Evolutionary conservation across 345 rosid genomes (phyloP).

Genomic region (Erucastrum elatum): DNA sequence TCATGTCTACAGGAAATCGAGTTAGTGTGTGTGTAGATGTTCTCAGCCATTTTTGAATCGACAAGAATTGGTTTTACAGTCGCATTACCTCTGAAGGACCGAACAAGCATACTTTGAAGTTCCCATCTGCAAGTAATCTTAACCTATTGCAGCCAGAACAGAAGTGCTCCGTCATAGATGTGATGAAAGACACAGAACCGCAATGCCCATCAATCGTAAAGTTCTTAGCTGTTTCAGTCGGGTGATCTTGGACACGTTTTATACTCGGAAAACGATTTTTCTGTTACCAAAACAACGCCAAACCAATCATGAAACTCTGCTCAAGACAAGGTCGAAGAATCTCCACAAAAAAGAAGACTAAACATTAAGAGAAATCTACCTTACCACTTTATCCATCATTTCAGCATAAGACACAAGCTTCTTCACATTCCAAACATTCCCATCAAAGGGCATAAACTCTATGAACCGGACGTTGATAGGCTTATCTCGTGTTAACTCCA

Average conservation of each 20-base stretch:
- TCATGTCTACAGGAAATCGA: not conserved
- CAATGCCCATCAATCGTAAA: conserved; percentile 75
- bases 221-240: conserved; percentile 89
- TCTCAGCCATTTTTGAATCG: conserved; percentile 3
- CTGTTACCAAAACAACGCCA: conserved; percentile 44
- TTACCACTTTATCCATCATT: conserved; percentile 93
- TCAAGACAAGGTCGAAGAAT: conserved; percentile 6
- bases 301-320: conserved; percentile 20
- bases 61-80: not conserved
- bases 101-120: conserved; percentile 98
- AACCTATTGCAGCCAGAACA: conserved; percentile 98
- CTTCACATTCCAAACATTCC: conserved; percentile 93
- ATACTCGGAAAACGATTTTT: conserved; percentile 49
- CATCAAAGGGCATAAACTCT: conserved; percentile 99
- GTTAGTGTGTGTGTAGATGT: not conserved
- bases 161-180: conserved; percentile 96
- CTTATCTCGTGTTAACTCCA: conserved; percentile 70
- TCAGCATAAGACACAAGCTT: conserved; percentile 80
- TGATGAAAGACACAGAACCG: conserved; percentile 89
- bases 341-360: not conserved
- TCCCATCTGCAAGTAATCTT: conserved; percentile 96
- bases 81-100: conserved; percentile 84
- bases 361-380: conserved; percentile 50
- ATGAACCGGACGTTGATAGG: conserved; percentile 92
- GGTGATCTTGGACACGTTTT: conserved; percentile 74